Base-by-base conservation (phyloP, 139 green algal species). In the Axilococcus clingmanii region DNA sequence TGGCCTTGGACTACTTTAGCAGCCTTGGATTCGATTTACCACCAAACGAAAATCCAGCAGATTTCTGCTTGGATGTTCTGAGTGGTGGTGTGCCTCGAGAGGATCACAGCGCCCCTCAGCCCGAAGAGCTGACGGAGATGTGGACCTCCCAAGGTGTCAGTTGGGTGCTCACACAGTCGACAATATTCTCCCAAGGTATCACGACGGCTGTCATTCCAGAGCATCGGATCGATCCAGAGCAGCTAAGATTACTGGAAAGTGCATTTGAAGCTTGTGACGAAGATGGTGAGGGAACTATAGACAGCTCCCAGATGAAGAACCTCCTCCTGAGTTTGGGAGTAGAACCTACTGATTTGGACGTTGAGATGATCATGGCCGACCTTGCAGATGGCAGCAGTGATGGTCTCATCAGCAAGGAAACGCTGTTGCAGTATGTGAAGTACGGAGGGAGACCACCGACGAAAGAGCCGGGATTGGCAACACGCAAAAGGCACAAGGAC, bases 1-100 rank as follows among this genome's bases (percentile, higher is more conserved):
- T 66, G 25, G 72, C 72, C 5, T 48, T 79, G 55, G 37, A 43
- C 14, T 84, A 83, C 61, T 72, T 84, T 33, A 44, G 65, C 38
- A 36, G 24, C 20, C 41, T 83, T 11, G 74, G 69, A 19, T 85
- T 85, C 47, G 24, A 44, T 4, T 60, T 85, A 28, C 77, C 64
- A 7, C 61, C 55, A 25, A 76, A 84, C 15, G 73, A 84, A 28
- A 85, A 85, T 65, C 72, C 76, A 0, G 77, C 77, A 22, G 77
- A 85, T 54, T 80, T 78, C 31, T 66, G 53, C 28, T 49, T 85
- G 29, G 77, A 85, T 46, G 71, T 85, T 8, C 54, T 85, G 20
- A 63, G 55, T 28, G 75, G 77, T 45, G 45, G 48, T 3, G 48
- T 79, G 24, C 40, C 65, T 1, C 68, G 57, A 23, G 24, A 44